A percentile compares a stretch with the other conserved stretches of the same genome.
Evolutionary conservation across 345 rosid genomes (phyloP).

Genomic region (Leavenworthia alabamica): DNA sequence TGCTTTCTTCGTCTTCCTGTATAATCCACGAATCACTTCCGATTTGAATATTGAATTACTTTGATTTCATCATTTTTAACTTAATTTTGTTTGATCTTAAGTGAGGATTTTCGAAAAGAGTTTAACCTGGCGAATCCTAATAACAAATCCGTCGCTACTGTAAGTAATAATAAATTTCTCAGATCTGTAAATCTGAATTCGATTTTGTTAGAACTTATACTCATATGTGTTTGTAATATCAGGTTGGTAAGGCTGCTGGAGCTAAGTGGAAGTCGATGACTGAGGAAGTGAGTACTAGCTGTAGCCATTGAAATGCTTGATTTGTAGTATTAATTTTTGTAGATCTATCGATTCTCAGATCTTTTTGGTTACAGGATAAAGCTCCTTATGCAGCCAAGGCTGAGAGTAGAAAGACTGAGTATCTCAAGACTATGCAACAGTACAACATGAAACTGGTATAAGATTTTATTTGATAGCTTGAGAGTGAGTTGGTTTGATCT

Average conservation of each 20-base stretch:
- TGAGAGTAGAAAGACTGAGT: constrained; percentile 59
- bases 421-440: constrained; percentile 50
- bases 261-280: constrained; percentile 67
- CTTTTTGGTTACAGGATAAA: constrained; percentile 44
- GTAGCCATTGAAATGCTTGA: not conserved
- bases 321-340: not conserved
- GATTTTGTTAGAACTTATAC: not conserved
- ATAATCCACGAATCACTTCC: constrained; percentile 1
- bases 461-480: not conserved
- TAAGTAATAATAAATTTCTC: constrained; percentile 31
- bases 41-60: not conserved
- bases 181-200: not conserved
- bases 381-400: constrained; percentile 51
- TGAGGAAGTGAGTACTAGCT: constrained; percentile 53
- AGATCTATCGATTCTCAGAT: not conserved
- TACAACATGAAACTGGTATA: constrained; percentile 60
- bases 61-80: not conserved
- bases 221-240: not conserved
- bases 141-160: constrained; percentile 76
- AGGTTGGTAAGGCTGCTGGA: constrained; percentile 90
- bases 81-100: constrained; percentile 3
- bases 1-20: constrained; percentile 88
- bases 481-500: not conserved
- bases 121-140: constrained; percentile 63
- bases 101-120: constrained; percentile 65